phyloP scores from a whole-genome alignment of 2,329 filamentous ascomycete species.

The Alternaria sp. region DNA sequence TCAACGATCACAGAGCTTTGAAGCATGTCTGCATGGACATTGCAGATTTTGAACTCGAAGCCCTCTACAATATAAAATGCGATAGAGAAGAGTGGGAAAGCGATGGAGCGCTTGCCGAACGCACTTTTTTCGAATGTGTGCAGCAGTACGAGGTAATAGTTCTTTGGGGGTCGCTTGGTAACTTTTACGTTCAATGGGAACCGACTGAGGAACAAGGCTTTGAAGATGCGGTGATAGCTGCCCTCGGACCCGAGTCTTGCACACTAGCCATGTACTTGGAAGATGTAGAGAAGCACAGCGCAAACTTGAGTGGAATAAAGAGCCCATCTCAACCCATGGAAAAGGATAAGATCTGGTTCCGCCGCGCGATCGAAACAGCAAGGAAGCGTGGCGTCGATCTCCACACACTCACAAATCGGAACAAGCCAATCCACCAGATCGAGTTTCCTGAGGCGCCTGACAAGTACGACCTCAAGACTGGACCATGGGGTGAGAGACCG shows the following conservation, averaged over 20 bases:
- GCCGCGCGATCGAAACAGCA: constrained; percentile 8
- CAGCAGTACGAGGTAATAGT: neutral
- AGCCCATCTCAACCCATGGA: neutral
- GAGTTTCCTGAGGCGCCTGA: constrained; percentile 17
- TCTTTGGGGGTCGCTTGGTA: constrained; percentile 7
- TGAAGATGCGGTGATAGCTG: constrained; percentile 2
- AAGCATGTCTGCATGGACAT: constrained; percentile 1
- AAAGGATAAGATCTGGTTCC: constrained; percentile 13
- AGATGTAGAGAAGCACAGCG: neutral
- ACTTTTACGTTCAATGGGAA: neutral
- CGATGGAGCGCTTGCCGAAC: neutral
- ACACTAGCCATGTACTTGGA: neutral
- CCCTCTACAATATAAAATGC: neutral
- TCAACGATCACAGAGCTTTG: neutral
- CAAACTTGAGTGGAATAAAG: too few relatives aligned
- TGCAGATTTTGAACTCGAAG: neutral
- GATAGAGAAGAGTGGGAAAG: neutral
- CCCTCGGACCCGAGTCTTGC: neutral
- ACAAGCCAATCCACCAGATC: neutral
- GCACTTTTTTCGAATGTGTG: neutral
- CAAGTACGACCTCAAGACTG: constrained; percentile 9
- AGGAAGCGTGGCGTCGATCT: constrained; percentile 15
- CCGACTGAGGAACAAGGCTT: constrained; percentile 12
- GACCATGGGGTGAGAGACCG: constrained; percentile 12
- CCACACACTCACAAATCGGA: constrained; percentile 17